Evolutionary conservation across 306 rosid genomes (phyloP), one percentile per base, ranked within the genome.

Genomic region (Begonia masoniana): DNA sequence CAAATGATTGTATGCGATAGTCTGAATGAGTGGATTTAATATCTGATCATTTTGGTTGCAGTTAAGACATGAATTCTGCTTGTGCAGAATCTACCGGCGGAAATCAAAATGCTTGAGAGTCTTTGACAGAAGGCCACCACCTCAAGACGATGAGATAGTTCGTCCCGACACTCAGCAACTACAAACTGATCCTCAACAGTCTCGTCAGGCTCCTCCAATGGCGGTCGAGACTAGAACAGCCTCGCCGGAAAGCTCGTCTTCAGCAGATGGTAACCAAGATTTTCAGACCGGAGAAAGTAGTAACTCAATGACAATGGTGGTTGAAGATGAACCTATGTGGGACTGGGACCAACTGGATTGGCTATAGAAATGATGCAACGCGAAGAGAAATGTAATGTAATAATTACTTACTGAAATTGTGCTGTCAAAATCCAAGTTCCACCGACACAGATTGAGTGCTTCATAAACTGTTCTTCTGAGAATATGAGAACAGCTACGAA

Each of bases 41-140:
- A 12, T 43, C 13, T 43, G 13, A 54, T 1, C 74, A 53, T 26
- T 58, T 58, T 52, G 42, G 5, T 36, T 51, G 74, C 88, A 88
- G 95, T 43, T 84, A 24, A 82, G 94, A 68, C 75, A 80, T 13
- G 94, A 88, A 70, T 76, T 74, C 59, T 82, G 97, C 24, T 52
- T 88, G 43, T 84, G 95, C 48, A 75, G 95, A 71, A 84, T 88
- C 31, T 84, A 84, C 82, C 19, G 19, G 19, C 84, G 78, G 71
- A 88, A 78, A 70, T 62, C 87, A n/a, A 80, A 88, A 66, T 80
- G 94, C 51, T 52, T 80, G 49, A 49, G 95, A 41, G 82, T 95
- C 50, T 88, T 84, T 54, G 97, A 88, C 54, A 76, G 97, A 62
- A 53, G 95, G 51, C 88, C 84, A 47, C 55, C 2, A 14, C 76